phyloP scores from a whole-genome alignment of 805 yeast species.

The Candida ovalis region DNA sequence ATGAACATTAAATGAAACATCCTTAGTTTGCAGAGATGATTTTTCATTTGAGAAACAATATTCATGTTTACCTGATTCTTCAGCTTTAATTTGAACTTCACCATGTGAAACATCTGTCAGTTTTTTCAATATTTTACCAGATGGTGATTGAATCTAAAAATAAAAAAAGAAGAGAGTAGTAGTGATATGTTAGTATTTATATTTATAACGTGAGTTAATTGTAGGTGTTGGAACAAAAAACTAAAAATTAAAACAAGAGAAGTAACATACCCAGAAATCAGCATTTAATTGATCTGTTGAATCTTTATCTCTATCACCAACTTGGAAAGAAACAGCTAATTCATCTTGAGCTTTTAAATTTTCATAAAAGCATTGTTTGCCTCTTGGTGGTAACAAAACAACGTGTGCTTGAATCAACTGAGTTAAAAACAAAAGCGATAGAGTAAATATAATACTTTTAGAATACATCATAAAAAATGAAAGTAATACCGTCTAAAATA shows the following conservation, averaged over 20 bases:
- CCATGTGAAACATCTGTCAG: conserved; percentile 70
- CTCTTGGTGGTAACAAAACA: conserved; percentile 75
- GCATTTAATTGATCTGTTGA: conserved; percentile 60
- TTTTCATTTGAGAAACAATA: conserved; percentile 93
- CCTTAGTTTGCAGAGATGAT: conserved; percentile 68
- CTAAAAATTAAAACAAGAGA: too few species aligned
- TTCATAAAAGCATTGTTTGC: conserved; percentile 87
- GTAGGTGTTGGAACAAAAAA: not conserved
- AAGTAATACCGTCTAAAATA: too few species aligned
- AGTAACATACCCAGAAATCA: conserved; percentile 62
- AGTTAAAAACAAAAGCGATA: conserved; percentile 11
- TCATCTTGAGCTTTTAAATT: conserved; percentile 78
- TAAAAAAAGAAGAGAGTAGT: not conserved
- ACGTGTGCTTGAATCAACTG: conserved; percentile 56
- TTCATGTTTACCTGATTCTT: conserved; percentile 65
- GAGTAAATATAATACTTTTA: conserved; percentile 5
- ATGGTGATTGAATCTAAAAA: conserved; percentile 27
- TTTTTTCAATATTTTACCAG: conserved; percentile 47
- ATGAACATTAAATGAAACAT: conserved; percentile 91
- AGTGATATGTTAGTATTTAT: conserved; percentile 1
- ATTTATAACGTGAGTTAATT: too few species aligned
- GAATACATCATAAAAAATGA: not conserved
- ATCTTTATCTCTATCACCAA: conserved; percentile 80
- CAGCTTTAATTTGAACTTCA: conserved; percentile 65
- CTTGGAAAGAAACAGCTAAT: conserved; percentile 85